Evolutionary conservation across 352 stramenopile genomes (phyloP).

Genomic region (Pythium aquatile): DNA sequence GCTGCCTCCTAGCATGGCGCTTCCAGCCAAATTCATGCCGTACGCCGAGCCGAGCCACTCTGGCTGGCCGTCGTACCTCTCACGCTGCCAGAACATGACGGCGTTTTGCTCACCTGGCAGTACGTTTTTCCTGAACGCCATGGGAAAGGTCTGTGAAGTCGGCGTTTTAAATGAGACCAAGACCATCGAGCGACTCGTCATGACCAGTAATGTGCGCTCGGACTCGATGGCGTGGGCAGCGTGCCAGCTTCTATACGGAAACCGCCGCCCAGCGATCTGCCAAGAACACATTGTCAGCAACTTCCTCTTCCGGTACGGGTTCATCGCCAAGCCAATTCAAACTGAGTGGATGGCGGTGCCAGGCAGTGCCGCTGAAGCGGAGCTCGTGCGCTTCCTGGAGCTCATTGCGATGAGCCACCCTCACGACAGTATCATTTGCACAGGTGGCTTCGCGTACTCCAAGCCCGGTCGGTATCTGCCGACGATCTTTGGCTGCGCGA

Average conservation of each 20-base stretch:
- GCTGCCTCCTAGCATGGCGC: not conserved
- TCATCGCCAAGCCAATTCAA: not conserved
- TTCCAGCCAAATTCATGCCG: not conserved
- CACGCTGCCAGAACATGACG: slow-evolving; percentile 16
- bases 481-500: slow-evolving; percentile 26
- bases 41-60: slow-evolving; percentile 6
- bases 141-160: slow-evolving; percentile 24
- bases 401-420: slow-evolving; percentile 27
- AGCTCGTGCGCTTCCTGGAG: slow-evolving; percentile 26
- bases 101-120: slow-evolving; percentile 19
- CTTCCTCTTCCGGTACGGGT: slow-evolving; percentile 24
- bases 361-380: slow-evolving; percentile 12
- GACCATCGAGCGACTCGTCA: slow-evolving; percentile 17
- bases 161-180: slow-evolving; percentile 14
- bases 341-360: slow-evolving; percentile 9
- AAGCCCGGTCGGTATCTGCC: slow-evolving; percentile 16
- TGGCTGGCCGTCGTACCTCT: slow-evolving; percentile 26
- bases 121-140: slow-evolving; percentile 28
- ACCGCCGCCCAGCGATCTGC: slow-evolving; percentile 28
- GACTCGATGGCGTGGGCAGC: slow-evolving; percentile 33
- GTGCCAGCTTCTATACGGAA: slow-evolving; percentile 26
- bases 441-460: slow-evolving; percentile 22
- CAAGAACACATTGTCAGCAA: slow-evolving; percentile 22
- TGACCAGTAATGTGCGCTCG: slow-evolving; percentile 24
- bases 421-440: slow-evolving; percentile 19